These are phyloP conservation scores for Ascochyta rabiei DNA, from an alignment of 2,329 filamentous ascomycete genomes.

Conservation along the genomic window DNA sequence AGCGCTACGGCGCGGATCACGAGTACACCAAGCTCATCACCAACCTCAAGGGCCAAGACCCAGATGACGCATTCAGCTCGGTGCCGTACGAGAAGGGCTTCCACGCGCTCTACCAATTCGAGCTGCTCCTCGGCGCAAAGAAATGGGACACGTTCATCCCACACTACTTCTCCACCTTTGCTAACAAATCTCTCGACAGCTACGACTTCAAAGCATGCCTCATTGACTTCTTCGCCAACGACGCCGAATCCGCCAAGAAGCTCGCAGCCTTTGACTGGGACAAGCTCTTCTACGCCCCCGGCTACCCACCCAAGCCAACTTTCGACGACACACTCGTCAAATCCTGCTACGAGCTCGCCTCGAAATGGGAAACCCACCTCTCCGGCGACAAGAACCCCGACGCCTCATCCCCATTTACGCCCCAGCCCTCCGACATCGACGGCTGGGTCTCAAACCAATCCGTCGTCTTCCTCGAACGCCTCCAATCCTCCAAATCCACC, in stretches of 20 bases:
- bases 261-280: constrained; percentile 86
- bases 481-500: constrained; percentile 70
- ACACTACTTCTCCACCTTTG: constrained; percentile 88
- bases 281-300: constrained; percentile 83
- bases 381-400: constrained; percentile 11
- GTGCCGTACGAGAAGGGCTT: constrained; percentile 98
- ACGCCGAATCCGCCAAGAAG: constrained; percentile 66
- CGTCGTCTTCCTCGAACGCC: constrained; percentile 84
- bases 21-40: constrained; percentile 92
- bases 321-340: constrained; percentile 91
- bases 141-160: constrained; percentile 96
- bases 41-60: constrained; percentile 86
- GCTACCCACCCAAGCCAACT: constrained; percentile 84
- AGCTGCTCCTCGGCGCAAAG: constrained; percentile 81
- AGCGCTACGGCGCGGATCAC: constrained; percentile 79
- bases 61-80: constrained; percentile 92
- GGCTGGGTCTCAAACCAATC: constrained; percentile 84
- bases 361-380: constrained; percentile 73
- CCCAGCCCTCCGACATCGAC: constrained; percentile 70
- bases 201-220: constrained; percentile 93
- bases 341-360: constrained; percentile 79
- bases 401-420: constrained; percentile 56
- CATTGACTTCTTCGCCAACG: constrained; percentile 78
- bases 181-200: constrained; percentile 85
- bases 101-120: constrained; percentile 89